Conservation (phyloP, 2,329 filamentous ascomycete genomes). For the Colletotrichum sp. region DNA sequence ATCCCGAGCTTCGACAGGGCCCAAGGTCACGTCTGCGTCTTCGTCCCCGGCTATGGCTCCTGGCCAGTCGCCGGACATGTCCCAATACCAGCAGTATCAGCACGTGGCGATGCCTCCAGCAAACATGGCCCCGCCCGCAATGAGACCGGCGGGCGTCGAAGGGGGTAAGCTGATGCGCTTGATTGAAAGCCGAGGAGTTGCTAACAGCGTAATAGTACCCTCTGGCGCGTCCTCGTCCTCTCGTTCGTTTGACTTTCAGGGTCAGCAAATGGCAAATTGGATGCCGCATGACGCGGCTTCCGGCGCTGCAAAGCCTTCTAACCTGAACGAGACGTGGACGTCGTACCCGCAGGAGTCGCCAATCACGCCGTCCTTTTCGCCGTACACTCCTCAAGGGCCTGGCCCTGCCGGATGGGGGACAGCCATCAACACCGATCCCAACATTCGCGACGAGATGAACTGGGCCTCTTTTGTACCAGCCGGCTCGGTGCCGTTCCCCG, state of each 20-base stretch:
- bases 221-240: constrained; percentile 32
- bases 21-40: constrained; percentile 48
- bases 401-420: constrained; percentile 45
- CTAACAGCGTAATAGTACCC: constrained; percentile 36
- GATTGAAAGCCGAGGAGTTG: background rate
- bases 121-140: constrained; percentile 47
- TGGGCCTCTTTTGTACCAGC: constrained; percentile 49
- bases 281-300: constrained; percentile 45
- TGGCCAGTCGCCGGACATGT: constrained; percentile 45
- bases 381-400: constrained; percentile 49
- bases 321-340: constrained; percentile 52
- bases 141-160: constrained; percentile 42
- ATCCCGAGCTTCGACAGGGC: constrained; percentile 41
- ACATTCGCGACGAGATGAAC: constrained; percentile 46
- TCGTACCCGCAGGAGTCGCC: constrained; percentile 55
- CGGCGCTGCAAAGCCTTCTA: constrained; percentile 44
- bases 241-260: constrained; percentile 42
- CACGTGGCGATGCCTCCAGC: constrained; percentile 49
- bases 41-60: constrained; percentile 53
- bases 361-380: constrained; percentile 53
- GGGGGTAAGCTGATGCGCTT: constrained; percentile 40
- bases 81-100: constrained; percentile 44
- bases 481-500: constrained; percentile 35
- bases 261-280: constrained; percentile 47
- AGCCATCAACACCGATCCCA: constrained; percentile 40